phyloP scores from a whole-genome alignment of 805 yeast genomes.

The Metschnikowia picachoensis region DNA sequence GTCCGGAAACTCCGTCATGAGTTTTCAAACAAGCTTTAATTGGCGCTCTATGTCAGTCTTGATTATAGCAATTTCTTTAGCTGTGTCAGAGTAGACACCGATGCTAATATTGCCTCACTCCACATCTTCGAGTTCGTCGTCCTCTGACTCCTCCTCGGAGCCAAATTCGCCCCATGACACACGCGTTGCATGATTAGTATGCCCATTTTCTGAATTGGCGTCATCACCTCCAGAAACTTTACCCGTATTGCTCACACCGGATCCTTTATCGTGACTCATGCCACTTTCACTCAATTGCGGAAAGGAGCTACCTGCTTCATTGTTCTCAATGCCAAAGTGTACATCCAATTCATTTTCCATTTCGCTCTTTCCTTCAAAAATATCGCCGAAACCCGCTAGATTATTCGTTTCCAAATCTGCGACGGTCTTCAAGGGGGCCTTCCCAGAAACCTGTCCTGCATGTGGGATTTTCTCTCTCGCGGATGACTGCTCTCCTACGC shows the following conservation, averaged over 20 bases:
- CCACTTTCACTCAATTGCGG: not conserved
- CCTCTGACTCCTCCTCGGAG: conserved; percentile 12
- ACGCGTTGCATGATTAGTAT: not conserved
- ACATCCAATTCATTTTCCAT: conserved; percentile 3
- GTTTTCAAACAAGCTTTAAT: no score
- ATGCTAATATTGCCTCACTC: not conserved
- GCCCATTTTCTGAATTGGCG: not conserved
- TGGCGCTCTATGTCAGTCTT: no score
- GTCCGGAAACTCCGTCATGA: not conserved
- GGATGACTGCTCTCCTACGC: not conserved
- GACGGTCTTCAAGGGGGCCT: conserved; percentile 4
- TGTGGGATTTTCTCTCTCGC: not conserved
- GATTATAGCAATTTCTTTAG: no score
- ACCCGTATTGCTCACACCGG: not conserved
- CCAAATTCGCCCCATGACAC: conserved; percentile 7
- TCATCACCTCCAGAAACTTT: not conserved
- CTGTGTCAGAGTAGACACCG: no score
- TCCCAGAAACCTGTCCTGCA: conserved; percentile 4
- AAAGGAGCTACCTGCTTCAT: not conserved
- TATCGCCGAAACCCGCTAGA: not conserved
- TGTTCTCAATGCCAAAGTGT: conserved; percentile 2
- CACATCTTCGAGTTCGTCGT: conserved; percentile 14
- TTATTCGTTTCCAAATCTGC: not conserved
- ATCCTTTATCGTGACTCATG: not conserved
- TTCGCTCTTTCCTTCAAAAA: not conserved